Percentiles rank a stretch among this genome's conserved stretches.
phyloP scores from a whole-genome alignment of 2,329 filamentous ascomycete species.

The Aureobasidium leucospermi region DNA sequence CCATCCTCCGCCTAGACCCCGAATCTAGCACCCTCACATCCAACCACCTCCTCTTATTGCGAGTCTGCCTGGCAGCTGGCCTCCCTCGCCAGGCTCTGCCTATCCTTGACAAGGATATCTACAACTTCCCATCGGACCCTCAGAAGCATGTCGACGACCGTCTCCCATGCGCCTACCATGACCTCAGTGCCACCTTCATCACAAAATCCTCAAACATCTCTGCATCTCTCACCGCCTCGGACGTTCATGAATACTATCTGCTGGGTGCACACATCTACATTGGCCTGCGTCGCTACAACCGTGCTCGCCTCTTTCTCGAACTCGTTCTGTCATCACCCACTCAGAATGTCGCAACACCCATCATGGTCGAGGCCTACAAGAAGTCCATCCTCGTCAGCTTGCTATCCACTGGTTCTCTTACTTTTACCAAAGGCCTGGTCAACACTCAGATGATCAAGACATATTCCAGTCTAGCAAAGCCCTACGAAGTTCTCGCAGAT shows the following conservation, averaged over 20 bases:
- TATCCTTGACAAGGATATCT: constrained; percentile 58
- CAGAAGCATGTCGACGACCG: constrained; percentile 32
- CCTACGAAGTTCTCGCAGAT: constrained; percentile 63
- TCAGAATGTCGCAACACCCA: constrained; percentile 57
- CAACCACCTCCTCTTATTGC: constrained; percentile 52
- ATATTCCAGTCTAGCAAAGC: constrained; percentile 53
- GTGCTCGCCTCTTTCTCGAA: constrained; percentile 42
- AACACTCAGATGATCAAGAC: constrained; percentile 47
- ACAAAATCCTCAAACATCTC: constrained; percentile 53
- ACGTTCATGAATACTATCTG: constrained; percentile 50
- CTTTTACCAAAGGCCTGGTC: constrained; percentile 50
- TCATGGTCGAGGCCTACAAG: constrained; percentile 81
- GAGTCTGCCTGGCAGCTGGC: constrained; percentile 49
- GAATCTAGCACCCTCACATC: constrained; percentile 59
- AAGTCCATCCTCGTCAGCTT: constrained; percentile 79
- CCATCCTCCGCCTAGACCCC: constrained; percentile 60
- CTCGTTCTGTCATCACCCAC: constrained; percentile 57
- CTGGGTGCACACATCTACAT: constrained; percentile 43
- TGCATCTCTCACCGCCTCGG: constrained; percentile 41
- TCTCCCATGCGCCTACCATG: constrained; percentile 33
- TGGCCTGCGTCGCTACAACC: constrained; percentile 34
- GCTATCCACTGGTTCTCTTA: constrained; percentile 58
- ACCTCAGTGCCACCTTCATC: constrained; percentile 50
- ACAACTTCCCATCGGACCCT: constrained; percentile 51
- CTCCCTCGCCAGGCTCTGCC: constrained; percentile 49